Evolutionary conservation across 2,329 filamentous ascomycete genomes (phyloP).

Genomic region (Xylaria polymorpha): DNA sequence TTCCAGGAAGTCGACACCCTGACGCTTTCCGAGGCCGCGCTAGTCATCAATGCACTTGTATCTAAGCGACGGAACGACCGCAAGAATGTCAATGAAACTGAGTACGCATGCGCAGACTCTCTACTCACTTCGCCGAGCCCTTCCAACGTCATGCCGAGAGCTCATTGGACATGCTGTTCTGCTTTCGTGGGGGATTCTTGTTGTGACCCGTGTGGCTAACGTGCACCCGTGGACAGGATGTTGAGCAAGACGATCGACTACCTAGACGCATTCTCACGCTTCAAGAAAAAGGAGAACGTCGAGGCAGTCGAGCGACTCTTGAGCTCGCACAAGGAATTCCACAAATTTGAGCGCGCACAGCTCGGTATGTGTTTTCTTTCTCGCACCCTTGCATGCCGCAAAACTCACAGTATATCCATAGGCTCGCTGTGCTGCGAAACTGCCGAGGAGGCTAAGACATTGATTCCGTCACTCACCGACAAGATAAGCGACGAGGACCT

Average conservation of each 20-base stretch:
- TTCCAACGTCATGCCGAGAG: background rate
- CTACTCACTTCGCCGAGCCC: background rate
- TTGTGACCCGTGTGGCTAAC: conserved; percentile 24
- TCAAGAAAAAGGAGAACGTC: conserved; percentile 94
- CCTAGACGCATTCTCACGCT: conserved; percentile 92
- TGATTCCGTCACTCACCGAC: conserved; percentile 88
- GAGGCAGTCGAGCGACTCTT: conserved; percentile 92
- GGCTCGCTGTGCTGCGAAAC: conserved; percentile 92
- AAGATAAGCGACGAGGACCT: conserved; percentile 93
- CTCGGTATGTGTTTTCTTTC: conserved; percentile 69
- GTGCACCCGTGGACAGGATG: conserved; percentile 62
- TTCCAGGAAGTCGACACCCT: conserved; percentile 93
- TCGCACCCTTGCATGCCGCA: background rate
- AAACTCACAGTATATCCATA: conserved; percentile 52
- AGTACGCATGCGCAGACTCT: conserved; percentile 64
- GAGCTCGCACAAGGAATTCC: conserved; percentile 80
- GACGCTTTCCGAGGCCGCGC: conserved; percentile 89
- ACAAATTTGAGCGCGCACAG: conserved; percentile 93
- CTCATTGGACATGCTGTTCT: background rate
- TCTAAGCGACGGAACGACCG: conserved; percentile 81
- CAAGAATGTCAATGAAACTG: conserved; percentile 86
- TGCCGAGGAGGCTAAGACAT: conserved; percentile 93
- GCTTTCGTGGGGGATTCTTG: background rate
- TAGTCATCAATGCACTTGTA: conserved; percentile 91
- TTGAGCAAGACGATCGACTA: conserved; percentile 91